phyloP scores from a whole-genome alignment of 2,329 filamentous ascomycete genomes.

The Aureobasidium leucospermi region DNA sequence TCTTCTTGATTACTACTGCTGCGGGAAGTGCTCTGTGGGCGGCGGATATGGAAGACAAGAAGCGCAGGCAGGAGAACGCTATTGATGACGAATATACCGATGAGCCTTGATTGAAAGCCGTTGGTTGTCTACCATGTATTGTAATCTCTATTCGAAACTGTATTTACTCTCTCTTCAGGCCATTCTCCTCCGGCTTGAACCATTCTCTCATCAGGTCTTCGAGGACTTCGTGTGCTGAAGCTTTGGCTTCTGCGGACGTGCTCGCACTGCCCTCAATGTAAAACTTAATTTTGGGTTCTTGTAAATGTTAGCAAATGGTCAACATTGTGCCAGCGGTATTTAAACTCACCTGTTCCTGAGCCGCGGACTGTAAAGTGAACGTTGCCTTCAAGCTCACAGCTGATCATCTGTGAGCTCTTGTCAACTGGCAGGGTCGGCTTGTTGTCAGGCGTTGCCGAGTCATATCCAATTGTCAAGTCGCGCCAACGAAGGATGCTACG shows the following conservation, averaged over 20 bases:
- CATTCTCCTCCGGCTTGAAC: constrained; percentile 33
- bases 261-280: constrained; percentile 45
- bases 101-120: constrained; percentile 19
- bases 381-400: constrained; percentile 48
- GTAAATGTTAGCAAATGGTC: background rate
- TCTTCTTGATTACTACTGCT: constrained; percentile 84
- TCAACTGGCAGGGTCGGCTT: constrained; percentile 51
- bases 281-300: constrained; percentile 58
- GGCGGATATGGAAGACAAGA: constrained; percentile 60
- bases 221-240: constrained; percentile 39
- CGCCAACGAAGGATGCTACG: constrained; percentile 52
- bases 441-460: constrained; percentile 47
- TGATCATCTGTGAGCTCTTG: constrained; percentile 56
- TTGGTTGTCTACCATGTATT: background rate
- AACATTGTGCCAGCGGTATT: too few species aligned
- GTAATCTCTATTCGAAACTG: background rate
- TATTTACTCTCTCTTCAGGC: constrained; percentile 17
- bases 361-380: constrained; percentile 54
- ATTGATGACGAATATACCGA: constrained; percentile 25
- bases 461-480: constrained; percentile 54
- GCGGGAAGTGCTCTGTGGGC: constrained; percentile 83
- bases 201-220: constrained; percentile 41
- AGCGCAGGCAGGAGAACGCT: constrained; percentile 13
- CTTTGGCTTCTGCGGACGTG: constrained; percentile 36
- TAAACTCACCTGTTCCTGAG: constrained; percentile 43